A percentile compares a stretch with the other conserved stretches of the same genome.
These are phyloP conservation scores for Nemania sp. DNA, from an alignment of 2,329 filamentous ascomycete species.

Conservation along the genomic window DNA sequence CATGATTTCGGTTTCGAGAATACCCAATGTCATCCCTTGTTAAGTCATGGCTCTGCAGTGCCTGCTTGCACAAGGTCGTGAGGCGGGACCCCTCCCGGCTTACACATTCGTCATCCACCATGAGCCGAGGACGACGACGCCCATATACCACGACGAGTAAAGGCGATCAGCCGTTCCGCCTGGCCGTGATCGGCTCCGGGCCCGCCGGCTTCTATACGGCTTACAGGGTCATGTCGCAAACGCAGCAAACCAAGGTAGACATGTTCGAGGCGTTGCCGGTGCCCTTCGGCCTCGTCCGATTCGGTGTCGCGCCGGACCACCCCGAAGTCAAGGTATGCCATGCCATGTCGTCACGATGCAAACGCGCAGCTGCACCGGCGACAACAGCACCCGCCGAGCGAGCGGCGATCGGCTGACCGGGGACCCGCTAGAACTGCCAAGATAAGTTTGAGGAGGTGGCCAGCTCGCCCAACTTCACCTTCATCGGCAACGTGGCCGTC, in stretches of 20 bases:
- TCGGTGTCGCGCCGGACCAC: constrained; percentile 97
- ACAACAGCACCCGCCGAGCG: not conserved
- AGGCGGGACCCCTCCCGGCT: not conserved
- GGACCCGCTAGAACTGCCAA: constrained; percentile 77
- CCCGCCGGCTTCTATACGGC: constrained; percentile 96
- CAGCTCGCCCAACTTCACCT: constrained; percentile 79
- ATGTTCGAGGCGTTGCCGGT: constrained; percentile 97
- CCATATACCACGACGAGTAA: constrained; percentile 35
- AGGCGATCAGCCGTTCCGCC: constrained; percentile 63
- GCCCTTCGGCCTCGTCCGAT: constrained; percentile 88
- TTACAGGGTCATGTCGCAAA: constrained; percentile 78
- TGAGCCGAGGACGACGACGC: constrained; percentile 16
- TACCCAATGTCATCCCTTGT: constrained; percentile 32
- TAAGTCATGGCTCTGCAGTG: constrained; percentile 37
- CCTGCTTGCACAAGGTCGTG: constrained; percentile 33
- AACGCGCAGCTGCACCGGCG: not conserved
- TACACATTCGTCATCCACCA: constrained; percentile 15
- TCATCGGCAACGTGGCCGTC: constrained; percentile 86
- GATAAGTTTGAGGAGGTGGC: constrained; percentile 92
- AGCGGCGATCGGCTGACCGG: not conserved
- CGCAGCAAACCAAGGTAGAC: constrained; percentile 75
- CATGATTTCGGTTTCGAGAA: not conserved
- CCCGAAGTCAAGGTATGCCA: constrained; percentile 87
- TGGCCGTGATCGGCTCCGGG: constrained; percentile 90
- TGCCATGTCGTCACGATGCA: not conserved